Evolutionary conservation across 2,329 filamentous ascomycete genomes (phyloP), one percentile per base, ranked within the genome.

Genomic region (Penicillium sp.): DNA sequence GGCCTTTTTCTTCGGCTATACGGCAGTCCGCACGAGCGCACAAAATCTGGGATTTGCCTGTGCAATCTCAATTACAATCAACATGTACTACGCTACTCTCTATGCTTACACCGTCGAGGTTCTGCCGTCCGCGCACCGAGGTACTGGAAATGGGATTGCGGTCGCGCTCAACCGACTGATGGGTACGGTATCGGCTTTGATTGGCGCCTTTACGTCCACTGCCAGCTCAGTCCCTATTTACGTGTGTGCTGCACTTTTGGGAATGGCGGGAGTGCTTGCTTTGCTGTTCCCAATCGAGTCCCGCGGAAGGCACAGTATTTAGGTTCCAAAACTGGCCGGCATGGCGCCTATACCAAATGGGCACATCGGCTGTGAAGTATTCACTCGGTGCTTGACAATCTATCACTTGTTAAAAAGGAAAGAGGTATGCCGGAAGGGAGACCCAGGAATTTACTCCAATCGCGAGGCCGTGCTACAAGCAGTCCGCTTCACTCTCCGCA

Each of bases 1-100:
- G 81, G 81, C 79, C 1, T 89, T 92, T 73, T 90, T 92, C 79
- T 91, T 91, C 68, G 87, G 84, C 5, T 91, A 91, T 74, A 91
- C 89, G 0, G 81, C 85, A 43, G 86, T 91, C 15, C 78, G 81
- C 34, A 89, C 82, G 1, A 77, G 83, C 7, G 76, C 80, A 1
- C 82, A 90, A 68, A 87, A 91, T 66, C 74, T 90, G 0, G 88
- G 82, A 1, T 89, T 91, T 66, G 87, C 83, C 11, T 91, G 88
- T 70, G 79, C 85, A 28, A 89, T 89, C 67, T 84, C 81, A 20
- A 89, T 89, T 66, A 85, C 80, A 55, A 76, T 89, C 67, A 90
- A 90, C 66, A 85, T 91, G 62, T 90, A 90, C 74, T 91, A 91
- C 66, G 86, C 86, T 28, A 88, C 85, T 0, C 75, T 67, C 65